phyloP scores from a whole-genome alignment of 495 filamentous ascomycete species.

The Parathielavia hyrcaniae region DNA sequence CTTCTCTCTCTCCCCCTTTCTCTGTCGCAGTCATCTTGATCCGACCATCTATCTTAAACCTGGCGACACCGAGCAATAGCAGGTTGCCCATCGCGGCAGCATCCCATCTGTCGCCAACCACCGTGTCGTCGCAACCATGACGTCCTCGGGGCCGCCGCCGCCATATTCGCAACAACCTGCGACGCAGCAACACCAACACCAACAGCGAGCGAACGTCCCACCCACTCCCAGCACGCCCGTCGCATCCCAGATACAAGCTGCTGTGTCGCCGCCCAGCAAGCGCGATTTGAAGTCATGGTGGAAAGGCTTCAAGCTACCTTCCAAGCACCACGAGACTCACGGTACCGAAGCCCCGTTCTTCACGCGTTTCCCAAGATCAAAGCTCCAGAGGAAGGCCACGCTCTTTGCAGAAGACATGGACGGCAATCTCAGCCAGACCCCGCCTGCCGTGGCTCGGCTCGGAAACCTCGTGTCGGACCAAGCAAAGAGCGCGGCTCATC shows the following conservation, averaged over 20 bases:
- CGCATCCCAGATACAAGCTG: constrained; percentile 26
- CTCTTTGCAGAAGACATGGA: constrained; percentile 24
- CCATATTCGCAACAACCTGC: constrained; percentile 16
- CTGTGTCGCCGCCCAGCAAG: constrained; percentile 60
- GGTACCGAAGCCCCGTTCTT: constrained; percentile 47
- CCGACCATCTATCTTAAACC: constrained; percentile 9
- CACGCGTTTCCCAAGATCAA: constrained; percentile 11
- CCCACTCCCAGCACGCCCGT: constrained; percentile 16
- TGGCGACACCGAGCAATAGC: constrained; percentile 16
- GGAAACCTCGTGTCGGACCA: constrained; percentile 18
- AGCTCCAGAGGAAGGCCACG: constrained; percentile 13
- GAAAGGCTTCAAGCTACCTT: constrained; percentile 74
- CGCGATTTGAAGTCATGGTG: constrained; percentile 86
- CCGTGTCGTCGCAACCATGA: constrained; percentile 31
- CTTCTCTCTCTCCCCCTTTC: neutral
- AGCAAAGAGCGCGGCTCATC: constrained; percentile 18
- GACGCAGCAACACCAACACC: constrained; percentile 17
- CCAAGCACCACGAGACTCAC: constrained; percentile 70
- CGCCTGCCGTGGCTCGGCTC: constrained; percentile 19
- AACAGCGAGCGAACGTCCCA: constrained; percentile 15
- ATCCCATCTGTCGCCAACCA: constrained; percentile 20
- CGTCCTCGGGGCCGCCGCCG: constrained; percentile 25
- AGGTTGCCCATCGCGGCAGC: constrained; percentile 20
- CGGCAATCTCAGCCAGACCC: constrained; percentile 15
- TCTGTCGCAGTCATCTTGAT: constrained; percentile 4